Evolutionary conservation across 306 rosid genomes (phyloP).

Genomic region (Quercus parvula): DNA sequence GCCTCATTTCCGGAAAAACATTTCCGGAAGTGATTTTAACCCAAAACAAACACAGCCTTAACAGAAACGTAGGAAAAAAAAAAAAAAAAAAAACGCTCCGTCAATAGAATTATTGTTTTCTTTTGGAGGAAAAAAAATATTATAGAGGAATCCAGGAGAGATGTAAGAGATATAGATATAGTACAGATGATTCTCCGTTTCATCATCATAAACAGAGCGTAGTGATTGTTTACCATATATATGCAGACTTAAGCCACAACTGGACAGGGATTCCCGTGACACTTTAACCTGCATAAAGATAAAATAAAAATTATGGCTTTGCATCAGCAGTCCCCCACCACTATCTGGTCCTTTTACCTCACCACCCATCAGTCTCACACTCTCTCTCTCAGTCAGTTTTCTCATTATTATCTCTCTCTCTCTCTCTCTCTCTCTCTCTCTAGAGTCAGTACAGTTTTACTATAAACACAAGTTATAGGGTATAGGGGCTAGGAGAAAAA

Average conservation of each 20-base stretch:
- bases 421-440: constrained; percentile 26
- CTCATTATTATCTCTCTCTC: constrained; percentile 17
- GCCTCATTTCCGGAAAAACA: too few species aligned
- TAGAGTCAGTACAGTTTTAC: constrained; percentile 4
- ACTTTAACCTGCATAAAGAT: constrained; percentile 42
- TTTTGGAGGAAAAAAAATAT: too few species aligned
- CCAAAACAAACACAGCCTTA: too few species aligned
- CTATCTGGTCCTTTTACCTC: not conserved
- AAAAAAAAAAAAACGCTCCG: too few species aligned
- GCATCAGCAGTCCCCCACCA: constrained; percentile 22
- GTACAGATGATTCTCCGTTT: constrained; percentile 31
- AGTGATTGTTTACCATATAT: constrained; percentile 15
- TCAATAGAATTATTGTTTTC: too few species aligned
- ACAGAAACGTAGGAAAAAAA: too few species aligned
- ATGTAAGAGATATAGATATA: constrained; percentile 17
- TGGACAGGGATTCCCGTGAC: constrained; percentile 72
- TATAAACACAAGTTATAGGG: constrained; percentile 2
- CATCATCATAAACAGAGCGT: constrained; percentile 31
- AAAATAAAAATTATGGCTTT: constrained; percentile 20
- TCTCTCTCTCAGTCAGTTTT: not conserved
- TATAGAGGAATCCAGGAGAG: too few species aligned
- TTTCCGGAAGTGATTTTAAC: too few species aligned
- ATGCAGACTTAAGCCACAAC: constrained; percentile 35
- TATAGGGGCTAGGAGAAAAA: constrained; percentile 15
- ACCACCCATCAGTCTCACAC: constrained; percentile 2